A percentile compares a stretch with the other conserved stretches of the same genome.
Conservation (phyloP, 495 filamentous ascomycete genomes). For the Parachaetomium inaequale region DNA sequence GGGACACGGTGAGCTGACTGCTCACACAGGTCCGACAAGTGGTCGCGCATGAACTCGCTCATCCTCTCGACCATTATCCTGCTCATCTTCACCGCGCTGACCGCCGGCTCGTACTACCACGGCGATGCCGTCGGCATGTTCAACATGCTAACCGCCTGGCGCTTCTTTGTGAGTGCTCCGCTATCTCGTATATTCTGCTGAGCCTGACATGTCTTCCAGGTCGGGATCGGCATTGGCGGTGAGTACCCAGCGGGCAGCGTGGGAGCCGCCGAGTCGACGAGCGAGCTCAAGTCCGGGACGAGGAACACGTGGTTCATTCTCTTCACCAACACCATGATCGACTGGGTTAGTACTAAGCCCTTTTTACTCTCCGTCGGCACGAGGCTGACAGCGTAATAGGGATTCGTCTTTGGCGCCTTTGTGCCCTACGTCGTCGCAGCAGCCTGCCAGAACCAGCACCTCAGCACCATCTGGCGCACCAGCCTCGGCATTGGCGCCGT, state of each 20-base stretch:
- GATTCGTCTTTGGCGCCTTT: slow-evolving; percentile 71
- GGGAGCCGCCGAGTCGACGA: slow-evolving; percentile 75
- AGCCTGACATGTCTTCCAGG: slow-evolving; percentile 19
- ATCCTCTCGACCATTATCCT: slow-evolving; percentile 77
- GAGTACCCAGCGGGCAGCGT: slow-evolving; percentile 91
- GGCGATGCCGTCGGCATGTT: slow-evolving; percentile 67
- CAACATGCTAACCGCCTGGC: slow-evolving; percentile 77
- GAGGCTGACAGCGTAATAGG: slow-evolving; percentile 31
- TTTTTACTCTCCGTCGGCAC: slow-evolving; percentile 9
- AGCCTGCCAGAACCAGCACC: slow-evolving; percentile 63
- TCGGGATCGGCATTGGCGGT: slow-evolving; percentile 58
- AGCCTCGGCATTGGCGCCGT: slow-evolving; percentile 74
- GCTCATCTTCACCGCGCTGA: slow-evolving; percentile 77
- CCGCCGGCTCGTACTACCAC: slow-evolving; percentile 68
- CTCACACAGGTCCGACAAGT: slow-evolving; percentile 61
- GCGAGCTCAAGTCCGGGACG: slow-evolving; percentile 73
- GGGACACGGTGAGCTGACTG: not conserved
- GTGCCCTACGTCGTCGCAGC: slow-evolving; percentile 68
- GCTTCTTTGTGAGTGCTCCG: slow-evolving; percentile 70
- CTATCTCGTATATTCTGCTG: slow-evolving; percentile 7
- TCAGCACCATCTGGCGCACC: slow-evolving; percentile 71
- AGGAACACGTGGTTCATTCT: slow-evolving; percentile 89
- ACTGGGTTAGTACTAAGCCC: slow-evolving; percentile 43
- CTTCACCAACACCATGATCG: slow-evolving; percentile 89
- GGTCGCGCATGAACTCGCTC: slow-evolving; percentile 77